Percentiles rank a stretch among this genome's conserved stretches.
These are phyloP conservation scores for Corchorus capsularis DNA, from an alignment of 345 rosid genomes.

Conservation along the genomic window DNA sequence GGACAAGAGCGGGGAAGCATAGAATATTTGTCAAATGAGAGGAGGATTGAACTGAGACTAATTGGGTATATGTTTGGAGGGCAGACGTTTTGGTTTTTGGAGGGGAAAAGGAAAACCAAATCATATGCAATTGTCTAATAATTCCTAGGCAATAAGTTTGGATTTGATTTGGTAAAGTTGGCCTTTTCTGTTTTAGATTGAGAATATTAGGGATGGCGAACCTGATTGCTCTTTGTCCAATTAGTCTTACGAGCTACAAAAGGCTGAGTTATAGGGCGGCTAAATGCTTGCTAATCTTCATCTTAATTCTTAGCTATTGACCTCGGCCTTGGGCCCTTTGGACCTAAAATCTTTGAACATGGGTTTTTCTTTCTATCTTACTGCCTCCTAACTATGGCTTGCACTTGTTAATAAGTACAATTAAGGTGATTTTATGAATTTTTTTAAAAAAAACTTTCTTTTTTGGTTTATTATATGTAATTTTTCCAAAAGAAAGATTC, in stretches of 20 bases:
- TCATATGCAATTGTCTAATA: conserved; percentile 8
- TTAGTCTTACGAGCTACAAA: too few relatives aligned
- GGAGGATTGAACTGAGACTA: not conserved
- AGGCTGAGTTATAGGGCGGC: not conserved
- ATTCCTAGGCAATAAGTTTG: not conserved
- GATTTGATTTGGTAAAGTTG: conserved; percentile 23
- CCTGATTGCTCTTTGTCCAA: not conserved
- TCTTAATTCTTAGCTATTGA: not conserved
- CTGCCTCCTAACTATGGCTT: not conserved
- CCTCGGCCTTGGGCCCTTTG: not conserved
- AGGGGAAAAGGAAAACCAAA: not conserved
- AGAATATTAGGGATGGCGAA: conserved; percentile 9
- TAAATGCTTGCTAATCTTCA: not conserved
- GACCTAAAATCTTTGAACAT: not conserved
- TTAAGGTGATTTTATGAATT: too few relatives aligned
- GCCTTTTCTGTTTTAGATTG: conserved; percentile 9
- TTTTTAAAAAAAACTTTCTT: too few relatives aligned
- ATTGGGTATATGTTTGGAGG: not conserved
- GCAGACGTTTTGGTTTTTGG: not conserved
- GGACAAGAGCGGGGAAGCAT: not conserved
- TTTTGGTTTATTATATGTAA: too few relatives aligned
- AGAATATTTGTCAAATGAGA: not conserved
- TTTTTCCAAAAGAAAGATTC: too few relatives aligned
- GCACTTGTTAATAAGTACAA: too few relatives aligned
- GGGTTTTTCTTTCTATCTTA: not conserved